Evolutionary conservation across 1,139 yeast genomes (phyloP).

Genomic region (Tardiomyces digboiensis): DNA sequence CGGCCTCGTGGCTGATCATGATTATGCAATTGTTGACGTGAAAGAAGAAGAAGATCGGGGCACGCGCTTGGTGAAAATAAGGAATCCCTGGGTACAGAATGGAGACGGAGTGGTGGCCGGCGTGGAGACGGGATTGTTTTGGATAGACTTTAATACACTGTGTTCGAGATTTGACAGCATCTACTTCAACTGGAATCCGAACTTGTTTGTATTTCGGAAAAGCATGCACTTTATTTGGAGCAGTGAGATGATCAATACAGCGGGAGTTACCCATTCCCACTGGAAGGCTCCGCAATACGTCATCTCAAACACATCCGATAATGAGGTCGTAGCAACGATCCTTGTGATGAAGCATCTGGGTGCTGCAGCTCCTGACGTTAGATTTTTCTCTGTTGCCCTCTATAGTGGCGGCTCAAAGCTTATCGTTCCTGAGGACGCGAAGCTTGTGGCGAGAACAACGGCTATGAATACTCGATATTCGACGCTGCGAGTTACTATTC

Average conservation of each 20-base stretch:
- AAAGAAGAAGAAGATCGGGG: constrained; percentile 14
- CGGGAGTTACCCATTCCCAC: constrained; percentile 9
- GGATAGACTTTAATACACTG: constrained; percentile 29
- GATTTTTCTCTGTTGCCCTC: constrained; percentile 15
- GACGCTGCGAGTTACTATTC: constrained; percentile 17
- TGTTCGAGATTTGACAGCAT: constrained; percentile 43
- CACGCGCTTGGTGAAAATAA: constrained; percentile 26
- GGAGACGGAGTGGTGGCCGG: constrained; percentile 13
- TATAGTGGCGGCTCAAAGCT: constrained; percentile 13
- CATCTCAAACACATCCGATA: constrained; percentile 28
- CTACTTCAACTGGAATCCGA: constrained; percentile 62
- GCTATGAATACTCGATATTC: constrained; percentile 21
- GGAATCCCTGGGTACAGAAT: constrained; percentile 44
- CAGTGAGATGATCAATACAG: constrained; percentile 6
- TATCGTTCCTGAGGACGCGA: constrained; percentile 11
- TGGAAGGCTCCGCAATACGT: constrained; percentile 41
- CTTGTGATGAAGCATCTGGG: constrained; percentile 32
- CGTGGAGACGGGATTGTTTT: constrained; percentile 6
- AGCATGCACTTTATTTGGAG: constrained; percentile 29
- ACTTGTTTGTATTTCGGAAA: constrained; percentile 24
- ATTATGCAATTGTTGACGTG: constrained; percentile 46
- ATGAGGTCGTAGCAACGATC: constrained; percentile 36
- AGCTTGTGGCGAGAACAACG: constrained; percentile 14
- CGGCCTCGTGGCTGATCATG: constrained; percentile 53
- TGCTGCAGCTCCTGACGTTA: constrained; percentile 3